A percentile compares a stretch with the other conserved stretches of the same genome.
phyloP scores from a whole-genome alignment of 2,329 filamentous ascomycete species.

The Aureobasidium sp. region DNA sequence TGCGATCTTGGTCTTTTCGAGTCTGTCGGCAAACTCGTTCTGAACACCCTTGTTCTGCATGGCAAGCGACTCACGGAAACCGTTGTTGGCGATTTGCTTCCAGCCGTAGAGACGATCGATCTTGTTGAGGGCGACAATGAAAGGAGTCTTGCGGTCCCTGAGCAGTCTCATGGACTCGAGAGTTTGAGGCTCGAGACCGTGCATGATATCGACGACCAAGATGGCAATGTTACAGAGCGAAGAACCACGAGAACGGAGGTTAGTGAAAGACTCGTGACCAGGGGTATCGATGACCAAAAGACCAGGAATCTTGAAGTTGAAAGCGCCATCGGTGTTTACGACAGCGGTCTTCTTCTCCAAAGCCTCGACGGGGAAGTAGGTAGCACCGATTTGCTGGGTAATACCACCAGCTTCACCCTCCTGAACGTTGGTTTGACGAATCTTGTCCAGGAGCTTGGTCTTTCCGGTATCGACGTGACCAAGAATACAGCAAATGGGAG shows the following conservation, averaged over 20 bases:
- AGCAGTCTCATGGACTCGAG: constrained; percentile 94
- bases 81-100: constrained; percentile 98
- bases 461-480: constrained; percentile 99
- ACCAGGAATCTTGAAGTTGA: constrained; percentile 97
- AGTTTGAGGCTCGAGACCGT: constrained; percentile 94
- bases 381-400: constrained; percentile 98
- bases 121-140: constrained; percentile 98
- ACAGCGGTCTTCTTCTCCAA: constrained; percentile 87
- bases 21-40: constrained; percentile 85
- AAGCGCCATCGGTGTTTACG: constrained; percentile 80
- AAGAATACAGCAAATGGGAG: constrained; percentile 98
- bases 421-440: constrained; percentile 96
- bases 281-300: constrained; percentile 95
- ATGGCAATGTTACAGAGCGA: constrained; percentile 99
- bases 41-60: constrained; percentile 89
- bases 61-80: constrained; percentile 84
- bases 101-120: constrained; percentile 98
- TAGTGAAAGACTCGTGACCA: constrained; percentile 99
- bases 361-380: constrained; percentile 94
- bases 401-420: constrained; percentile 99
- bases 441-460: constrained; percentile 98
- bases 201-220: constrained; percentile 98
- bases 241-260: constrained; percentile 90
- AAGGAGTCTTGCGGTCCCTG: constrained; percentile 88
- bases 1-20: constrained; percentile 84